Evolutionary conservation across 176 grass and related monocot genomes (phyloP), one percentile per base, ranked within the genome.

Genomic region (Carex scoparia): DNA sequence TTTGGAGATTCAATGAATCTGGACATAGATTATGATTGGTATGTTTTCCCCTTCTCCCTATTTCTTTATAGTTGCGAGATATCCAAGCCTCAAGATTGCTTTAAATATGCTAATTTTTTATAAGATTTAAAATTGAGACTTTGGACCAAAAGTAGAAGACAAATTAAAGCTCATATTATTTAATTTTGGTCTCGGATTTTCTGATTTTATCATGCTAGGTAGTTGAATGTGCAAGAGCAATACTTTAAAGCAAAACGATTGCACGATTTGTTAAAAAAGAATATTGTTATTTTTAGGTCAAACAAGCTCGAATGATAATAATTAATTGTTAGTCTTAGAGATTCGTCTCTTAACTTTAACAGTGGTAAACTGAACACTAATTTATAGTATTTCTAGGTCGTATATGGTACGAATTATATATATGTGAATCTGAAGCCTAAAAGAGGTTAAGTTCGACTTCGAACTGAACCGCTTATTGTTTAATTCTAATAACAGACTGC

Each of bases 241-340:
- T 27, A 28, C n/a, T 72, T 46, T n/a, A 71, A 16, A n/a, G 40
- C 69, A 48, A 49, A 72, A 72, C 69, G 69, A 48, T 72, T 23
- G 69, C 69, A 72, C 67, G 67, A 70, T 40, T 72, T n/a, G 18
- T 48, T 72, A 72, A 72, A 71, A 38, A 71, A 46, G 0, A 46
- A 18, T 71, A 71, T 71, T 71, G 16, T 46, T 46, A 38, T 46
- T 71, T 71, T 70, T 46, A 72, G 69, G 69, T 72, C 69, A 72
- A 72, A 48, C 7, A 19, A 18, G 15, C 18, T 72, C n/a, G 18
- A 48, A 19, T 72, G 8, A 11, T 33, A 63, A 63, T 7, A 14
- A 37, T 32, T 12, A 14, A 16, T 65, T 12, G 28, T 65, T 65
- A 65, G 11, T 65, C 63, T 12, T 65, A 11, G 63, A 65, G 63